Conservation (phyloP, 352 stramenopile species). For the Phytophthora rubi region DNA sequence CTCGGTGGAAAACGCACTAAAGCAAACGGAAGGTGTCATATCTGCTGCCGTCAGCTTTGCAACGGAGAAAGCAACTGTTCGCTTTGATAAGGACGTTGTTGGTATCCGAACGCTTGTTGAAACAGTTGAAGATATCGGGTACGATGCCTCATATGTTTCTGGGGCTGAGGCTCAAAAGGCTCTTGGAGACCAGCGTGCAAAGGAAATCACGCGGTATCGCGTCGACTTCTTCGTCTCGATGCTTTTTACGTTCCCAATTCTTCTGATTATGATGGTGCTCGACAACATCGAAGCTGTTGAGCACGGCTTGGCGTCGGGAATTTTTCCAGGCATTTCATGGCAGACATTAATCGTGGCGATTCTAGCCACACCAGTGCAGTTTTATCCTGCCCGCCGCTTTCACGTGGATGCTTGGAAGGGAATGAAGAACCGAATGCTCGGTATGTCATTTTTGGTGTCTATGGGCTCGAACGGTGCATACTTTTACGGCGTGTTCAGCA, state of each 20-base stretch:
- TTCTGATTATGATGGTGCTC: conserved; percentile 94
- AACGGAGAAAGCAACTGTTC: conserved; percentile 83
- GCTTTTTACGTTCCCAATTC: conserved; percentile 94
- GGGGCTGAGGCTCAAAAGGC: conserved; percentile 75
- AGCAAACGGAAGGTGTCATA: conserved; percentile 74
- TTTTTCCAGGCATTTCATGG: conserved; percentile 76
- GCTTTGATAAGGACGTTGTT: conserved; percentile 79
- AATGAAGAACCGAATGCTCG: conserved; percentile 88
- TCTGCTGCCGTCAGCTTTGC: conserved; percentile 87
- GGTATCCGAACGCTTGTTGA: conserved; percentile 87
- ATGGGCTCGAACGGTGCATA: conserved; percentile 97
- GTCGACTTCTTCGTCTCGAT: conserved; percentile 89
- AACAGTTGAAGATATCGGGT: conserved; percentile 90
- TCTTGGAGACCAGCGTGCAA: conserved; percentile 80
- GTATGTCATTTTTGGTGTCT: conserved; percentile 98
- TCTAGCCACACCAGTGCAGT: conserved; percentile 96
- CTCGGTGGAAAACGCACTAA: conserved; percentile 90
- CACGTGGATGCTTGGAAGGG: conserved; percentile 95
- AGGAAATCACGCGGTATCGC: conserved; percentile 83
- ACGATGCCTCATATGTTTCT: conserved; percentile 83
- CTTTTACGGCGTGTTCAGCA: conserved; percentile 93
- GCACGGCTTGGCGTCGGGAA: conserved; percentile 49
- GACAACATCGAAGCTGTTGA: conserved; percentile 72
- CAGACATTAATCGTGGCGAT: conserved; percentile 78
- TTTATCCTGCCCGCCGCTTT: conserved; percentile 93